These are phyloP conservation scores for Cyclotella cryptica DNA, from an alignment of 108 stramenopile species.

Conservation along the genomic window DNA sequence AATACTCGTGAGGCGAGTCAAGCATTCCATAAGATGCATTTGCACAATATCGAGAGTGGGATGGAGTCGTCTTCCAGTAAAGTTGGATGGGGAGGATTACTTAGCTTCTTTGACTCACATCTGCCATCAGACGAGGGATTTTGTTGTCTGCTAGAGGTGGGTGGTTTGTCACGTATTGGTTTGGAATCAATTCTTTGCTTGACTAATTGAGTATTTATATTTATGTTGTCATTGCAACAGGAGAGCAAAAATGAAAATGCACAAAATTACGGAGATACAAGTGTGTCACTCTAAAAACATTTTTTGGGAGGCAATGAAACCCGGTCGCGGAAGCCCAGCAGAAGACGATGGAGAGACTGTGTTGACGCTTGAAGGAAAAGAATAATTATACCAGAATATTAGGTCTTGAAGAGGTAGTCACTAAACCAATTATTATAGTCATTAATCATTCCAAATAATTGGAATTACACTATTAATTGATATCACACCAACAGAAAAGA, in stretches of 20 bases:
- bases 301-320: slow-evolving; percentile 49
- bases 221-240: background rate
- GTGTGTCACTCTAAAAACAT: slow-evolving; percentile 35
- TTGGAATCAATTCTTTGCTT: background rate
- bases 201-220: background rate
- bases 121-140: slow-evolving; percentile 65
- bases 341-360: background rate
- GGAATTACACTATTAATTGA: no score
- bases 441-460: no score
- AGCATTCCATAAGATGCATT: no score
- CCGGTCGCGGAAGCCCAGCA: background rate
- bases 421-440: no score
- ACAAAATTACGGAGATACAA: slow-evolving; percentile 57
- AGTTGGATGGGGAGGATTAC: no score
- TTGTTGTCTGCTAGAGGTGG: slow-evolving; percentile 23
- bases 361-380: background rate
- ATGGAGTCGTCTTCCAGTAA: no score
- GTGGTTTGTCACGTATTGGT: background rate
- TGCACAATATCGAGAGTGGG: no score
- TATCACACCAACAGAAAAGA: no score
- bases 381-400: background rate
- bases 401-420: no score
- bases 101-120: no score
- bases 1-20: no score
- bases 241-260: slow-evolving; percentile 59